A percentile compares a stretch with the other conserved stretches of the same genome.
Conservation (phyloP, 805 yeast species). For the Kodamaea leandrae region DNA sequence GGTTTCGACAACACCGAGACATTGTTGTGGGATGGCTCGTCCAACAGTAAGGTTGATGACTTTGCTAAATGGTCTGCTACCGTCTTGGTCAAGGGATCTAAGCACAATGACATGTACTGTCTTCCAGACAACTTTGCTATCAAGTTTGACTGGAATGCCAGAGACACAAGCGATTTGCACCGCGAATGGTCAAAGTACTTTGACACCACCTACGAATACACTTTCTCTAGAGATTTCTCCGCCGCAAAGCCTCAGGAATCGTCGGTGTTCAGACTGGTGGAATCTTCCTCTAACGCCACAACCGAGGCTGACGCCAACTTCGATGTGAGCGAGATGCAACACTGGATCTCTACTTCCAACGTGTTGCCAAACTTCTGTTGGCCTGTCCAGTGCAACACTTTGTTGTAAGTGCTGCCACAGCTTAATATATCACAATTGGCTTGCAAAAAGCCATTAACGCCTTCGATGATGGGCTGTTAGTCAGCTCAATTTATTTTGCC, state of each 20-base stretch:
- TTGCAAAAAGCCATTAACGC: neutral
- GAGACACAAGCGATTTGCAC: constrained; percentile 14
- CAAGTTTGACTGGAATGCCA: constrained; percentile 16
- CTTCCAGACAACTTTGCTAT: constrained; percentile 19
- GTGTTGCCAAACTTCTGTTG: constrained; percentile 11
- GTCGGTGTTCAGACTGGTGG: constrained; percentile 6
- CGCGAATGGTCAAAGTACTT: constrained; percentile 17
- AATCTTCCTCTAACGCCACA: constrained; percentile 8
- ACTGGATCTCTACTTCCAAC: constrained; percentile 9
- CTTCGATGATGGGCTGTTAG: too few species aligned
- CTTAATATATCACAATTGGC: constrained; percentile 5
- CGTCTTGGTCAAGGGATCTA: constrained; percentile 15
- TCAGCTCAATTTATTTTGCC: neutral
- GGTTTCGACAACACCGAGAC: constrained; percentile 10
- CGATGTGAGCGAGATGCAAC: constrained; percentile 5
- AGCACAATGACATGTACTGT: constrained; percentile 17
- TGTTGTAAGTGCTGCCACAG: neutral
- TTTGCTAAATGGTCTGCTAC: constrained; percentile 19
- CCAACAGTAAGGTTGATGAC: constrained; percentile 10
- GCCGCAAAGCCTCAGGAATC: neutral
- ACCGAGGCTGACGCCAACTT: constrained; percentile 10
- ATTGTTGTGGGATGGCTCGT: constrained; percentile 10
- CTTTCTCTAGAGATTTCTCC: constrained; percentile 14
- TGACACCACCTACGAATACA: constrained; percentile 16
- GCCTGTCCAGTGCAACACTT: constrained; percentile 1